Percentiles rank a stretch among this genome's conserved stretches.
These are phyloP conservation scores for Alternaria sp. DNA, from an alignment of 2,329 filamentous ascomycete species.

Conservation along the genomic window DNA sequence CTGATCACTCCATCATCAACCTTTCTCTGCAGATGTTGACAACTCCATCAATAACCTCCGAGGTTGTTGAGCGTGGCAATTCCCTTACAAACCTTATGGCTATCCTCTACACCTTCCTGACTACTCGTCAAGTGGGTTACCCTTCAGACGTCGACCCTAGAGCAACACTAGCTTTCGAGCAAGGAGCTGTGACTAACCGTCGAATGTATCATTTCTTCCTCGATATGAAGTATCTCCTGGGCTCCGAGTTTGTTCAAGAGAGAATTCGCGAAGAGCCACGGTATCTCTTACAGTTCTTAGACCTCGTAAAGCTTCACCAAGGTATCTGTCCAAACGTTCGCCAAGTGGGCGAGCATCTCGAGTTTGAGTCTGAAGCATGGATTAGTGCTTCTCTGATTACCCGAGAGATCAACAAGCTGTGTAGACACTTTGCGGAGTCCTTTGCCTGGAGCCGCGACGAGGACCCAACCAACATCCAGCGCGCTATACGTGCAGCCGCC, in stretches of 20 bases:
- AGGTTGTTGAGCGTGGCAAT: slow-evolving; percentile 93
- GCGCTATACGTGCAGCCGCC: slow-evolving; percentile 76
- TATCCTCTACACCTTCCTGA: slow-evolving; percentile 96
- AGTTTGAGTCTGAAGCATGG: slow-evolving; percentile 98
- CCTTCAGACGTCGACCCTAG: slow-evolving; percentile 86
- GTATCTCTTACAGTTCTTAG: slow-evolving; percentile 93
- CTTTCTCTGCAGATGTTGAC: slow-evolving; percentile 96
- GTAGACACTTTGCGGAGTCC: slow-evolving; percentile 85
- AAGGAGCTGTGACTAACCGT: slow-evolving; percentile 91
- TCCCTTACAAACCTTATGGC: slow-evolving; percentile 95
- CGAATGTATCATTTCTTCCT: slow-evolving; percentile 98
- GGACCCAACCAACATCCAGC: slow-evolving; percentile 70
- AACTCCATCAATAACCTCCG: slow-evolving; percentile 93
- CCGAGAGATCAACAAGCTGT: slow-evolving; percentile 91
- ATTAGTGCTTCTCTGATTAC: slow-evolving; percentile 95
- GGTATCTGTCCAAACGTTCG: slow-evolving; percentile 95
- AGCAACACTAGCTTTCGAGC: slow-evolving; percentile 90
- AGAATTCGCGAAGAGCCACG: slow-evolving; percentile 81
- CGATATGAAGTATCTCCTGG: slow-evolving; percentile 89
- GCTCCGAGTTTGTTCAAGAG: slow-evolving; percentile 86
- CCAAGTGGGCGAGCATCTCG: slow-evolving; percentile 92
- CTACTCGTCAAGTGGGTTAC: slow-evolving; percentile 92
- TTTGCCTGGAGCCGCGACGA: slow-evolving; percentile 76
- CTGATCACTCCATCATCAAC: slow-evolving; percentile 98
- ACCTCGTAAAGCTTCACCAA: slow-evolving; percentile 94